phyloP scores from a whole-genome alignment of 495 filamentous ascomycete species.

The Oidiodendron maius region DNA sequence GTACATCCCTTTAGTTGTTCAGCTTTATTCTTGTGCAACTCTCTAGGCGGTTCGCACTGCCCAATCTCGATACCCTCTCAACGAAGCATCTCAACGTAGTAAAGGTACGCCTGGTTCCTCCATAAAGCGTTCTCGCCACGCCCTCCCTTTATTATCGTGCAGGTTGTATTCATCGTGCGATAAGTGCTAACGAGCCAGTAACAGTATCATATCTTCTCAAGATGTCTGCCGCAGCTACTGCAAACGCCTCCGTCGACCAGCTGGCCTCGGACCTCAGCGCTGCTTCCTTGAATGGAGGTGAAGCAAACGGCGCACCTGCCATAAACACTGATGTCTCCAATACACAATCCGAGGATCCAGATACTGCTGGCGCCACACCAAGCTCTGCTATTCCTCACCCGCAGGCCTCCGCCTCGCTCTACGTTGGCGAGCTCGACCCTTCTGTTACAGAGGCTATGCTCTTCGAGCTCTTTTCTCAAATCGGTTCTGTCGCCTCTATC shows the following conservation, averaged over 20 bases:
- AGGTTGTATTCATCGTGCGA: not conserved
- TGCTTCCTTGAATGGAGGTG: constrained; percentile 54
- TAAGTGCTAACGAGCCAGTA: constrained; percentile 7
- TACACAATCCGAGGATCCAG: constrained; percentile 42
- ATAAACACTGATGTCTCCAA: constrained; percentile 64
- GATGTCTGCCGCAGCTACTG: constrained; percentile 60
- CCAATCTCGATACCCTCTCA: constrained; percentile 5
- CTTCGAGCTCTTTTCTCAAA: constrained; percentile 99
- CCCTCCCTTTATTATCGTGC: not conserved
- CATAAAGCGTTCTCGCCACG: not conserved
- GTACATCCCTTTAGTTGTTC: constrained; percentile 13
- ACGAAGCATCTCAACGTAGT: constrained; percentile 10
- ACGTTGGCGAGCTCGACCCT: constrained; percentile 96
- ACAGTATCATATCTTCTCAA: constrained; percentile 22
- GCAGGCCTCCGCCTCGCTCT: constrained; percentile 93
- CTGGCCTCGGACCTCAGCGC: constrained; percentile 57
- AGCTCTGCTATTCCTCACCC: constrained; percentile 63
- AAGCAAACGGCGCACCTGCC: constrained; percentile 52
- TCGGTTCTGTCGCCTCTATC: constrained; percentile 97
- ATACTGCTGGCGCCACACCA: constrained; percentile 59
- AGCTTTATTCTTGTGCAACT: constrained; percentile 12
- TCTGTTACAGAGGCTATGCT: constrained; percentile 99
- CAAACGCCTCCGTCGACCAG: constrained; percentile 57
- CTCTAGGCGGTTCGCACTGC: constrained; percentile 8
- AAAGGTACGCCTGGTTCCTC: constrained; percentile 5